These are phyloP conservation scores for Crithidia brevicula DNA, from an alignment of 208 protist species.

Conservation along the genomic window DNA sequence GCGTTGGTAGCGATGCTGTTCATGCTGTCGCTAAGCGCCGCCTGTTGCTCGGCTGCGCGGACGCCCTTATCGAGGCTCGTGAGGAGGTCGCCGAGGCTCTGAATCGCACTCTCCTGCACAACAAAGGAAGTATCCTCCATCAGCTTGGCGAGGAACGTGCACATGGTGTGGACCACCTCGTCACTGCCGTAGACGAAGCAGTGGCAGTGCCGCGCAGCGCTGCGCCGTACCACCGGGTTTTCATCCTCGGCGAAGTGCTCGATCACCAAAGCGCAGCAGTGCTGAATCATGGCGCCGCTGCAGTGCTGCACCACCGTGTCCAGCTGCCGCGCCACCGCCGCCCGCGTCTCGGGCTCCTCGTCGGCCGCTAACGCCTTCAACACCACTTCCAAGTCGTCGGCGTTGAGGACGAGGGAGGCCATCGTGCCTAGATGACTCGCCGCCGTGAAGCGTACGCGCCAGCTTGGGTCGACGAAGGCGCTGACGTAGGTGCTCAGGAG, in stretches of 20 bases:
- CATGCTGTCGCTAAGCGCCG: slow-evolving; percentile 19
- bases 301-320: slow-evolving; percentile 34
- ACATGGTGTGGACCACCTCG: slow-evolving; percentile 41
- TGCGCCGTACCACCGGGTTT: slow-evolving; percentile 55
- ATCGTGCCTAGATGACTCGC: slow-evolving; percentile 59
- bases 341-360: slow-evolving; percentile 71
- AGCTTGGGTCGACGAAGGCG: slow-evolving; percentile 65
- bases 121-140: slow-evolving; percentile 51
- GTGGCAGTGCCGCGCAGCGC: slow-evolving; percentile 50
- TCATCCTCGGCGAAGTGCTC: slow-evolving; percentile 59
- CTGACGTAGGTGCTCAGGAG: slow-evolving; percentile 47
- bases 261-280: slow-evolving; percentile 35
- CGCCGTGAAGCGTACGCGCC: slow-evolving; percentile 76
- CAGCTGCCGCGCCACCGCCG: slow-evolving; percentile 69
- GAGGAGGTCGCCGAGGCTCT: slow-evolving; percentile 42
- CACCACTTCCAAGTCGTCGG: slow-evolving; percentile 53
- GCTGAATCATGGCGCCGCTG: slow-evolving; percentile 29
- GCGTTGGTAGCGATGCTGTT: not conserved
- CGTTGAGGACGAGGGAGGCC: slow-evolving; percentile 37
- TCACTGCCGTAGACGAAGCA: slow-evolving; percentile 50
- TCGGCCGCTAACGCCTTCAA: slow-evolving; percentile 55
- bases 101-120: slow-evolving; percentile 53
- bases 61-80: slow-evolving; percentile 26
- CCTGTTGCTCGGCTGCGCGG: slow-evolving; percentile 26
- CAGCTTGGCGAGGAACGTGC: slow-evolving; percentile 34